These are phyloP conservation scores for Hemileia vastatrix DNA, from an alignment of 1,284 basidiomycete species.

Conservation along the genomic window DNA sequence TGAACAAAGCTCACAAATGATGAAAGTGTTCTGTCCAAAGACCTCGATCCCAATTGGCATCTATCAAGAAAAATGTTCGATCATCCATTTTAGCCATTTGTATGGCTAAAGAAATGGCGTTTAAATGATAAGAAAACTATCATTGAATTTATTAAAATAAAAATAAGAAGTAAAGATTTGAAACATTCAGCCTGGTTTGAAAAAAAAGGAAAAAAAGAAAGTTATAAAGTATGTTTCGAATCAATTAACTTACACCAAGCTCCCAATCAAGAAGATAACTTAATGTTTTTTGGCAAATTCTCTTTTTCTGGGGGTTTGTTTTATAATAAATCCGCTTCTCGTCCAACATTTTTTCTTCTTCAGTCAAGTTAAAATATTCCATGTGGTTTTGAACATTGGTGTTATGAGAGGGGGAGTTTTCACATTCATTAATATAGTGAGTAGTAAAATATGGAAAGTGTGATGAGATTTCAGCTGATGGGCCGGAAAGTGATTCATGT, in stretches of 20 bases:
- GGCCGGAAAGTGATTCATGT: background rate
- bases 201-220: too few species aligned
- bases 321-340: conserved; percentile 11
- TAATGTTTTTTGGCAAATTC: conserved; percentile 13
- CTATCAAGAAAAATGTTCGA: conserved; percentile 12
- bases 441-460: conserved; percentile 19
- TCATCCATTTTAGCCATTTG: conserved; percentile 9
- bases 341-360: background rate
- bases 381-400: background rate
- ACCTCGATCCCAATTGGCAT: conserved; percentile 21
- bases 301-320: conserved; percentile 1
- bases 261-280: conserved; percentile 23
- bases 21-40: conserved; percentile 13
- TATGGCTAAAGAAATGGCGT: conserved; percentile 16
- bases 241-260: conserved; percentile 21
- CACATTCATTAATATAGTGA: conserved; percentile 12
- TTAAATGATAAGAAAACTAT: conserved; percentile 22
- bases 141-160: background rate
- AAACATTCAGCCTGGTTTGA: background rate
- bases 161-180: background rate
- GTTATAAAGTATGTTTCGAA: too few species aligned
- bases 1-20: background rate
- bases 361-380: conserved; percentile 5
- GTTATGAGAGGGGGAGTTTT: background rate
- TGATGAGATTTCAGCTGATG: background rate